Evolutionary conservation across 2,329 filamentous ascomycete genomes (phyloP), one percentile per base, ranked within the genome.

Genomic region (Ilyonectria mors-panacis): DNA sequence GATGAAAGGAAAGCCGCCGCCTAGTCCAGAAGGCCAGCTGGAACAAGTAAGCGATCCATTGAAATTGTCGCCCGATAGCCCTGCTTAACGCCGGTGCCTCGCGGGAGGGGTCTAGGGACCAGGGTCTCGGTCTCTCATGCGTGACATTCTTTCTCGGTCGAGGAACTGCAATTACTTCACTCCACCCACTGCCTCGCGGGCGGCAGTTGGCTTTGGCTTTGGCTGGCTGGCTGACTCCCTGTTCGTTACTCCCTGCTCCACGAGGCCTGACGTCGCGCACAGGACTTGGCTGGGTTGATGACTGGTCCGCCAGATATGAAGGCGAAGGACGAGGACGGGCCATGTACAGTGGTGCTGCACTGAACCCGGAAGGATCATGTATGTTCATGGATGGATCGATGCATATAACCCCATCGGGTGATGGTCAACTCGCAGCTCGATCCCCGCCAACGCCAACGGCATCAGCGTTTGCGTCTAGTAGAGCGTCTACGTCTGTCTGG

Each of bases 41-140:
- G 58, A n/a, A 55, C 53, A 45, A 37, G 44, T 66, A 66, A 66
- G 63, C 63, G 63, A 66, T 39, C 63, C 57, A 63, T 63, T 55
- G 33, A 54, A 26, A 26, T 37, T 23, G 47, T 66, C 33, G 54
- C 28, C 64, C 64, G 64, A 66, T 53, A 48, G 55, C 53, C 64
- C 64, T 64, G 60, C 60, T 67, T 67, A 64, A 67, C 65, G 65
- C 65, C 65, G 65, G 60, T 64, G 59, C 65, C 60, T 66, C 57
- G 58, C 51, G 53, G 37, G 50, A 48, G 45, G 60, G 60, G 51
- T 53, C 59, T 54, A 21, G 26, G 33, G 33, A 23, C 55, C 33
- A 30, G 65, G 65, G 65, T 60, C 37, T 55, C 19, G 17, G 65
- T 67, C 35, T 67, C 55, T 67, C 55, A 67, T 67, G 65, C 65